A percentile compares a stretch with the other conserved stretches of the same genome.
These are phyloP conservation scores for Quercus suber DNA, from an alignment of 306 rosid species.

Conservation along the genomic window DNA sequence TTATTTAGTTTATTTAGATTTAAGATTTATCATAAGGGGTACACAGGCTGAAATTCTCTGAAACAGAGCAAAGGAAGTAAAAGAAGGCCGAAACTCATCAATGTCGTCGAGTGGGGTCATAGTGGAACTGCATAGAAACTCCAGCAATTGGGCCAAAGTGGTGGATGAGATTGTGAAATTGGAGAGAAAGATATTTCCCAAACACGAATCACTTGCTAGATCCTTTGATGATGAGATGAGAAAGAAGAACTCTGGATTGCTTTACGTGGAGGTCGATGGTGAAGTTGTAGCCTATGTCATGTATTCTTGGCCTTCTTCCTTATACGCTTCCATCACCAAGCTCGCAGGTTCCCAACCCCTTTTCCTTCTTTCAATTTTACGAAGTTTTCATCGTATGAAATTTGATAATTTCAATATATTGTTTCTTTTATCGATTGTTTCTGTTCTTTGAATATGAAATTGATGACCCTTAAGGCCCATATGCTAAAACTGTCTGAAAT, in stretches of 20 bases:
- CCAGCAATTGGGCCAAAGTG: constrained; percentile 34
- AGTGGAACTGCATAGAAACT: constrained; percentile 53
- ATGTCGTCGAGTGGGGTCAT: constrained; percentile 41
- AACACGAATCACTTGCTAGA: constrained; percentile 82
- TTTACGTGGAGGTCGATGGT: constrained; percentile 47
- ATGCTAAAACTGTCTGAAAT: neutral
- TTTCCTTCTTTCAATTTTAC: neutral
- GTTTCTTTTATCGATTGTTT: neutral
- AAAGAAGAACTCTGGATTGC: constrained; percentile 74
- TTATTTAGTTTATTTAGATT: too few relatives aligned
- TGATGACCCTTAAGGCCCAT: neutral
- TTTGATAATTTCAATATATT: neutral
- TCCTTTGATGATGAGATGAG: constrained; percentile 62
- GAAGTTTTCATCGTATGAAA: neutral
- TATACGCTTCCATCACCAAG: constrained; percentile 72
- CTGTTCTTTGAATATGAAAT: neutral
- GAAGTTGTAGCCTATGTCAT: constrained; percentile 71
- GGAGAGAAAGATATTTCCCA: constrained; percentile 74
- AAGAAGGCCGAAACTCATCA: neutral
- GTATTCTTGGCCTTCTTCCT: constrained; percentile 87
- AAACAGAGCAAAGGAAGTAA: neutral
- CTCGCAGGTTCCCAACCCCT: constrained; percentile 66
- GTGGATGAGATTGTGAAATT: constrained; percentile 75
- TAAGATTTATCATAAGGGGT: too few relatives aligned
- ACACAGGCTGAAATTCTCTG: neutral